These are phyloP conservation scores for Candida railenensis DNA, from an alignment of 805 yeast genomes.

Conservation along the genomic window DNA sequence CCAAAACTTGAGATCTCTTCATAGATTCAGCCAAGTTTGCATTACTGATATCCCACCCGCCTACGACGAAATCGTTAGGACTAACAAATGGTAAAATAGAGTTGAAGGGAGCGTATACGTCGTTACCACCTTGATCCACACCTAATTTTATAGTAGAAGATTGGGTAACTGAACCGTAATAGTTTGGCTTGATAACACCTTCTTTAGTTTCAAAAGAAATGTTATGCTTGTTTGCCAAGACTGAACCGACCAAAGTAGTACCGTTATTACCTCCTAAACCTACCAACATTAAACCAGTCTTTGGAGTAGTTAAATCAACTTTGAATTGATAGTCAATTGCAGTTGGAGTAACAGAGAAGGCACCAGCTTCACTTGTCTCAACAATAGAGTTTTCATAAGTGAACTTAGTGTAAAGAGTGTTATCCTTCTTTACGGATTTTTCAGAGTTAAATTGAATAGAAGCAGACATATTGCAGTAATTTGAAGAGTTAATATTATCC, in stretches of 20 bases:
- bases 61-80: slow-evolving; percentile 86
- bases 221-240: slow-evolving; percentile 80
- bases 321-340: slow-evolving; percentile 78
- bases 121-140: slow-evolving; percentile 75
- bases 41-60: slow-evolving; percentile 93
- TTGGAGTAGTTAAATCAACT: slow-evolving; percentile 77
- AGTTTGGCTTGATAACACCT: slow-evolving; percentile 73
- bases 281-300: slow-evolving; percentile 84
- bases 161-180: slow-evolving; percentile 94
- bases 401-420: slow-evolving; percentile 59
- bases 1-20: slow-evolving; percentile 84
- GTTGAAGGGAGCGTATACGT: slow-evolving; percentile 90
- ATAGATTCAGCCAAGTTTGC: slow-evolving; percentile 73
- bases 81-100: slow-evolving; percentile 81
- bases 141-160: slow-evolving; percentile 88
- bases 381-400: slow-evolving; percentile 77
- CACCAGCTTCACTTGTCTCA: slow-evolving; percentile 49
- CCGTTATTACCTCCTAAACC: slow-evolving; percentile 98
- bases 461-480: slow-evolving; percentile 22
- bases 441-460: slow-evolving; percentile 56
- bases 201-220: slow-evolving; percentile 78
- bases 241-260: slow-evolving; percentile 82
- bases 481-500: too few relatives aligned
- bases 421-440: slow-evolving; percentile 49
- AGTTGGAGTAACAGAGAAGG: slow-evolving; percentile 67